A percentile compares a stretch with the other conserved stretches of the same genome.
Conservation (phyloP, 1,139 yeast species). For the Scheffersomyces cryptocercus region DNA sequence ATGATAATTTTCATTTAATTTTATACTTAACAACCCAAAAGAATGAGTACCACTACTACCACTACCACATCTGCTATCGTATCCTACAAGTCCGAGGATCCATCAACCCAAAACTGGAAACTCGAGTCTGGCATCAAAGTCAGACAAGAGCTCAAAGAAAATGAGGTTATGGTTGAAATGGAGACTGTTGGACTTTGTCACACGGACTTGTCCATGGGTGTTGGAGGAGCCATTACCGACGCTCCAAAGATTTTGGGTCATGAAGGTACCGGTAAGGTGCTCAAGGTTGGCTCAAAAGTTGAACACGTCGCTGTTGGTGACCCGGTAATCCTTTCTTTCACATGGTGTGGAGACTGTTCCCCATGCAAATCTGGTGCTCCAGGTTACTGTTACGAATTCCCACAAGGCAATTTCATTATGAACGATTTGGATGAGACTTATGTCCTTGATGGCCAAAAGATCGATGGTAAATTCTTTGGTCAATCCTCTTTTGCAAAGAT, state of each 20-base stretch:
- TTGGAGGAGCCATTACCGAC: not conserved
- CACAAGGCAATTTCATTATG: slow-evolving; percentile 1
- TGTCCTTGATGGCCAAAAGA: not conserved
- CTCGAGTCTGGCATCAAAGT: slow-evolving; percentile 1
- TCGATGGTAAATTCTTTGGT: slow-evolving; percentile 5
- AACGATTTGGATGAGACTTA: slow-evolving; percentile 1
- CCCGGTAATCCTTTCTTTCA: slow-evolving; percentile 4
- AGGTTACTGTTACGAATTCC: slow-evolving; percentile 2
- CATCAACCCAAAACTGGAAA: slow-evolving; percentile 4
- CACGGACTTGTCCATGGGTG: slow-evolving; percentile 2
- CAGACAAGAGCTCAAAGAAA: slow-evolving; percentile 3
- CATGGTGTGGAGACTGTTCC: slow-evolving; percentile 3
- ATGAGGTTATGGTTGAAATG: slow-evolving; percentile 7
- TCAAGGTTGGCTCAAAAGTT: slow-evolving; percentile 3
- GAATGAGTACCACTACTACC: no score
- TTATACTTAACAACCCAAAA: no score
- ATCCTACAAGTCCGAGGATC: slow-evolving; percentile 4
- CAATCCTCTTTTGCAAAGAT: slow-evolving; percentile 5
- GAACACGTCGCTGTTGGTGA: slow-evolving; percentile 3
- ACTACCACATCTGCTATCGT: slow-evolving; percentile 3
- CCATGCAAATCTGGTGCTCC: not conserved
- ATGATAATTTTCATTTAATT: no score
- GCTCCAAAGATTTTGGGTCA: slow-evolving; percentile 4
- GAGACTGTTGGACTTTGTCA: slow-evolving; percentile 6
- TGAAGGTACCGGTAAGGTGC: slow-evolving; percentile 6